Evolutionary conservation across 139 green algal species (phyloP), one percentile per base, ranked within the genome.

Genomic region (Chlamydomonas sphaeroides): DNA sequence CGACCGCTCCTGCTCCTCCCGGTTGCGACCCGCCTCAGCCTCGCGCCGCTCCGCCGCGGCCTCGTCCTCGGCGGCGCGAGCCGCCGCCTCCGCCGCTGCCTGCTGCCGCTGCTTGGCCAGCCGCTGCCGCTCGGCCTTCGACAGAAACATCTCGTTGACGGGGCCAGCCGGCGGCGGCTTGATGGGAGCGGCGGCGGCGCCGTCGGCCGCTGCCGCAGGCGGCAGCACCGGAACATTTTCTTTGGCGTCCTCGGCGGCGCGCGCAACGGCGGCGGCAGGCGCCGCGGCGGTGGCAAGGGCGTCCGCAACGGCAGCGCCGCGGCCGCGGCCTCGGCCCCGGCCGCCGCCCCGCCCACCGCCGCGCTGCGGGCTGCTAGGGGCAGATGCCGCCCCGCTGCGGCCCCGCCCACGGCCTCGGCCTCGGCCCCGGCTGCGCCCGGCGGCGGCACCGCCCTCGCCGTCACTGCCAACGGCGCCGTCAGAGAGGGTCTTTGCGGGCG

Each of bases 61-160:
- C 59, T 39, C n/a, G 11, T 66, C n/a, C 11, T 3, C 5, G 7
- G 59, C 59, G 5, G 59, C 67, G 41, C 67, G 15, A 10, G 35
- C 67, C 30, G 20, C 20, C 32, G n/a, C 45, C 48, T 42, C 45
- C 42, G 75, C 75, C 62, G 70, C 73, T 21, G 51, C 73, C 38
- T 70, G 35, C 59, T 61, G 59, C 39, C 73, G 73, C 73, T 80
- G 39, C 59, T 70, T 70, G 23, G 68, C 53, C 73, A 30, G 61
- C 32, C 45, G 61, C 75, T 36, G 39, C 3, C 75, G 61, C 35
- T 82, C 62, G 41, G 75, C 75, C 5, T 73, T 26, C 5, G 75
- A 72, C 1, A 82, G n/a, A 21, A 82, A 82, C 75, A 82, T 73
- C 25, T 72, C 75, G 33, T 68, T 82, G 1, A 82, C 75, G 4